Evolutionary conservation across 805 yeast species (phyloP), one percentile per base, ranked within the genome.

Genomic region (Ogataea trehaloabstinens): DNA sequence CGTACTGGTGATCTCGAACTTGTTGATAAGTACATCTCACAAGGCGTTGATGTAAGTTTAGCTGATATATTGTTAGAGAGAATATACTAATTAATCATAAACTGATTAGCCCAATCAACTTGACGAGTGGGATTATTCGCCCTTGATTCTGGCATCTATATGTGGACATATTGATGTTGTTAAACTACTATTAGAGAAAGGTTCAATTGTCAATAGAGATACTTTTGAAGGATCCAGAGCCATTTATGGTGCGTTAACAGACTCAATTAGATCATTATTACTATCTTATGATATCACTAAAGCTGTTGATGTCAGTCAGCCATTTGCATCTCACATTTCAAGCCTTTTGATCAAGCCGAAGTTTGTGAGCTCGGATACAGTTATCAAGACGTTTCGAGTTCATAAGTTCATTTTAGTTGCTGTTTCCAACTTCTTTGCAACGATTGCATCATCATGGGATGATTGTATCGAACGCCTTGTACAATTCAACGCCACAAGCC

Each of bases 161-260:
- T 85, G 95, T 63, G 95, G 95, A 0, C 91, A 85, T 56, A 71
- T 70, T 44, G 66, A 64, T 1, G 70, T 85, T 4, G 93, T 85
- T n/a, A 67, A 64, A 37, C 57, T 80, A 34, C 61, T 85, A 17
- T 63, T 85, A 7, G 69, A 74, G 31, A 62, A 78, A 31, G 95
- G 95, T 6, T 88, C 93, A 0, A 69, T 78, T 6, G 84, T 91
- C 57, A 90, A 83, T 57, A 70, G 87, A 52, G 91, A 85, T 54
- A 80, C 89, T n/a, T 79, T 79, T 52, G 85, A 84, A 56, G 93
- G 95, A 2, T 86, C 82, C 10, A 40, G 85, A 31, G 84, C 91
- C 48, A 69, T 85, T 2, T 84, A 85, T 52, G 93, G 90, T 2
- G 93, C 95, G 0, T 60, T 85, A 40, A 85, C 73, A 13, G 88